Conservation (phyloP, 116 monocot genomes). For the Zostera marina region DNA sequence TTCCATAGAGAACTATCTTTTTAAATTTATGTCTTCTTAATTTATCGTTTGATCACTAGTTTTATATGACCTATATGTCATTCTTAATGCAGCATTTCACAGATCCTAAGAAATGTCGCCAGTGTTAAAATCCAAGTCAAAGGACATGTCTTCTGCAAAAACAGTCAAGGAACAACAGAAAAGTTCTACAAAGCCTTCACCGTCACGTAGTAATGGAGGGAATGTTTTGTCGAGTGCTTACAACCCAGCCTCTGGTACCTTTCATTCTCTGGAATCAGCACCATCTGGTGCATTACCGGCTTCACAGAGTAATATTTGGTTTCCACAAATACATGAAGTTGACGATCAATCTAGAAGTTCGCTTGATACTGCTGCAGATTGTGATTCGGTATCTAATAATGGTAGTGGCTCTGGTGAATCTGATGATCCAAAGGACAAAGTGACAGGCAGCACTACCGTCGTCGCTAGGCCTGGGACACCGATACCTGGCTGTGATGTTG, state of each 20-base stretch:
- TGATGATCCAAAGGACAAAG: slow-evolving; percentile 49
- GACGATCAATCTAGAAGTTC: slow-evolving; percentile 48
- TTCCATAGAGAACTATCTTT: not conserved
- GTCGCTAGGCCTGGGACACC: slow-evolving; percentile 1
- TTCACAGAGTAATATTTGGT: slow-evolving; percentile 22
- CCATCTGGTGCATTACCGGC: slow-evolving; percentile 1
- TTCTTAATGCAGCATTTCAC: not conserved
- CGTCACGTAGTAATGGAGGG: slow-evolving; percentile 15
- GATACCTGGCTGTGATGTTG: slow-evolving; percentile 53
- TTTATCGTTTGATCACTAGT: not conserved
- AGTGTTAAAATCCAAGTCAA: slow-evolving; percentile 49
- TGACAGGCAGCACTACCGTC: slow-evolving; percentile 3
- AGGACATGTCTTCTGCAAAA: slow-evolving; percentile 29
- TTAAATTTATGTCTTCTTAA: not conserved
- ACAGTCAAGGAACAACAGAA: slow-evolving; percentile 32
- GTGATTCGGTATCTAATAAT: slow-evolving; percentile 49
- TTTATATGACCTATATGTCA: not conserved
- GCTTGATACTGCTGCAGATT: slow-evolving; percentile 29
- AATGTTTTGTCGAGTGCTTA: slow-evolving; percentile 23
- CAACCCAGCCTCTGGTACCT: slow-evolving; percentile 44
- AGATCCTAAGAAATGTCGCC: slow-evolving; percentile 26
- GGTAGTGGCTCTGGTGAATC: slow-evolving; percentile 50
- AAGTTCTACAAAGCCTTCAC: slow-evolving; percentile 20
- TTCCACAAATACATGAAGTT: slow-evolving; percentile 22
- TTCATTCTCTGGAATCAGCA: slow-evolving; percentile 31